Conservation (phyloP, 495 filamentous ascomycete species). For the Lepraria neglecta region DNA sequence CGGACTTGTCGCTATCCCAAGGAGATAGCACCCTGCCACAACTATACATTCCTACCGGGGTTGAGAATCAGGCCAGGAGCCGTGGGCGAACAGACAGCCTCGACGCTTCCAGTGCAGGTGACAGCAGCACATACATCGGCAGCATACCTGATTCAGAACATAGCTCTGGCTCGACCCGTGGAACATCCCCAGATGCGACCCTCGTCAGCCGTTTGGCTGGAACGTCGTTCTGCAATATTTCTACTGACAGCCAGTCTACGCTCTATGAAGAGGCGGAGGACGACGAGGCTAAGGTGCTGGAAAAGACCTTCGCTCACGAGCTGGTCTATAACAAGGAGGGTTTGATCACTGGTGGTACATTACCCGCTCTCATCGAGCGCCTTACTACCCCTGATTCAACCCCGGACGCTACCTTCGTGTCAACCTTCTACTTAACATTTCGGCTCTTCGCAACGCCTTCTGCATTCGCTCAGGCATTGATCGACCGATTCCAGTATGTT, state of each 20-base stretch:
- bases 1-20: slow-evolving; percentile 26
- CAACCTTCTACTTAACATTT: slow-evolving; percentile 95
- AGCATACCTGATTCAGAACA: slow-evolving; percentile 72
- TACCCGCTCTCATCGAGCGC: slow-evolving; percentile 86
- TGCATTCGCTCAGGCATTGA: slow-evolving; percentile 71
- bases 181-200: slow-evolving; percentile 71
- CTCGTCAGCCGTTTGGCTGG: slow-evolving; percentile 30
- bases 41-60: slow-evolving; percentile 6
- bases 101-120: slow-evolving; percentile 49
- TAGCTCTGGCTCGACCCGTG: slow-evolving; percentile 78
- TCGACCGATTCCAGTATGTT: slow-evolving; percentile 89
- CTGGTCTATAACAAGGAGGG: slow-evolving; percentile 90
- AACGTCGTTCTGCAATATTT: slow-evolving; percentile 40
- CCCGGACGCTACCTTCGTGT: slow-evolving; percentile 86
- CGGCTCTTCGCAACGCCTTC: slow-evolving; percentile 82
- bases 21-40: slow-evolving; percentile 19
- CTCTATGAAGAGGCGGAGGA: slow-evolving; percentile 62
- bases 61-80: background rate
- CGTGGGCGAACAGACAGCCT: slow-evolving; percentile 37
- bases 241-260: slow-evolving; percentile 51
- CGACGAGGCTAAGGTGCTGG: slow-evolving; percentile 70
- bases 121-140: slow-evolving; percentile 69
- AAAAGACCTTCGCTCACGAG: slow-evolving; percentile 85
- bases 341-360: slow-evolving; percentile 85
- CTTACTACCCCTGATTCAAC: slow-evolving; percentile 91